Evolutionary conservation across 2,329 filamentous ascomycete genomes (phyloP).

Genomic region (Calonectria pauciramosa): DNA sequence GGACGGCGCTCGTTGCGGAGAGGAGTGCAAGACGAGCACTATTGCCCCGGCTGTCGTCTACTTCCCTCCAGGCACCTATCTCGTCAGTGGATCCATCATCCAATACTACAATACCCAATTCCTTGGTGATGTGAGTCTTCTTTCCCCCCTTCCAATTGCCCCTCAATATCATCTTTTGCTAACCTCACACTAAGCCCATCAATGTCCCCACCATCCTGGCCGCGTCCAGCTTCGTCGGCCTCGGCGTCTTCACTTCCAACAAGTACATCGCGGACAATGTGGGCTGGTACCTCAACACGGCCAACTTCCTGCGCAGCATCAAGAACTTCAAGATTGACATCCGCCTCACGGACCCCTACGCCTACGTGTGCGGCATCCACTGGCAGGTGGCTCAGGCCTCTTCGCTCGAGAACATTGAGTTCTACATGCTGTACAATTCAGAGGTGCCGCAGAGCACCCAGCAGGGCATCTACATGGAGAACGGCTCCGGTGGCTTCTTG

Average conservation of each 20-base stretch:
- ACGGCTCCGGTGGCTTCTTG: slow-evolving; percentile 88
- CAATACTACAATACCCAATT: slow-evolving; percentile 96
- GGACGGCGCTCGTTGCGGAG: slow-evolving; percentile 83
- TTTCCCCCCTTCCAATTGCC: not conserved
- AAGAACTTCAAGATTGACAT: slow-evolving; percentile 84
- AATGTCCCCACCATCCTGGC: slow-evolving; percentile 81
- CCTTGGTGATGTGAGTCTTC: slow-evolving; percentile 80
- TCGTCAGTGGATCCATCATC: slow-evolving; percentile 84
- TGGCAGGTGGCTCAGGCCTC: slow-evolving; percentile 89
- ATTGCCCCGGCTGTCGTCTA: slow-evolving; percentile 89
- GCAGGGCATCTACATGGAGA: slow-evolving; percentile 87
- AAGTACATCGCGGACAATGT: slow-evolving; percentile 78
- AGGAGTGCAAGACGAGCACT: slow-evolving; percentile 86
- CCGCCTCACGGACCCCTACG: slow-evolving; percentile 72
- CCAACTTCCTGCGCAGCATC: slow-evolving; percentile 87
- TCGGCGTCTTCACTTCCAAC: slow-evolving; percentile 90
- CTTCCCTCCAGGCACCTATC: slow-evolving; percentile 90
- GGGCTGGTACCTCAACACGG: slow-evolving; percentile 86
- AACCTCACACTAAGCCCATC: not conserved
- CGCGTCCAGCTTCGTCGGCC: slow-evolving; percentile 79
- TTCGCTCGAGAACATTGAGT: slow-evolving; percentile 83
- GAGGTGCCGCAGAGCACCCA: slow-evolving; percentile 73
- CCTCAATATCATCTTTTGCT: too few relatives aligned
- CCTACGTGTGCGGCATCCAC: slow-evolving; percentile 76
- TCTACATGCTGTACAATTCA: slow-evolving; percentile 80